These are phyloP conservation scores for Phytophthora hibernalis DNA, from an alignment of 352 stramenopile genomes.

Conservation along the genomic window DNA sequence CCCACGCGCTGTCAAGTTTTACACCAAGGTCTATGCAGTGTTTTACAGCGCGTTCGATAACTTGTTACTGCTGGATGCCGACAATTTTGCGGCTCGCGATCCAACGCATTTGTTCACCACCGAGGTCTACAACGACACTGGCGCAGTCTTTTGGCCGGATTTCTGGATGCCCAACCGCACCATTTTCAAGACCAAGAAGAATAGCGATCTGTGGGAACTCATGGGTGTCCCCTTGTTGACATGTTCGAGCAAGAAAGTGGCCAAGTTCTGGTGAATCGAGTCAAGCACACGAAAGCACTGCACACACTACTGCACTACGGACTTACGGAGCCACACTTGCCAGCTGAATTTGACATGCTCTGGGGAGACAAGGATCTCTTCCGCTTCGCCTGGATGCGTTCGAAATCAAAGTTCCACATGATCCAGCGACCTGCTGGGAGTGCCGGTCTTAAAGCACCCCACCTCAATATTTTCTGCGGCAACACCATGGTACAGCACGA, in stretches of 20 bases:
- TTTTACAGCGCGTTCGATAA: slow-evolving; percentile 81
- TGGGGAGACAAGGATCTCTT: slow-evolving; percentile 89
- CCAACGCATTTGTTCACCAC: slow-evolving; percentile 69
- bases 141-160: slow-evolving; percentile 85
- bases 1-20: slow-evolving; percentile 52
- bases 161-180: slow-evolving; percentile 74
- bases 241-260: slow-evolving; percentile 86
- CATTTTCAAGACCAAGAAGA: slow-evolving; percentile 75
- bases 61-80: slow-evolving; percentile 72
- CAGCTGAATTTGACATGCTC: slow-evolving; percentile 59
- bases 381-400: slow-evolving; percentile 79
- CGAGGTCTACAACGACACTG: slow-evolving; percentile 49
- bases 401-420: slow-evolving; percentile 75
- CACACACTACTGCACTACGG: slow-evolving; percentile 71
- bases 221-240: slow-evolving; percentile 65
- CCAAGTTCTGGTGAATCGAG: slow-evolving; percentile 72
- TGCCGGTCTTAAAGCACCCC: slow-evolving; percentile 43
- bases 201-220: slow-evolving; percentile 71
- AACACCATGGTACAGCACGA: slow-evolving; percentile 78
- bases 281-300: slow-evolving; percentile 49
- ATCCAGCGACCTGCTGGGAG: slow-evolving; percentile 57
- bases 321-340: slow-evolving; percentile 42
- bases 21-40: slow-evolving; percentile 78
- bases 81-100: slow-evolving; percentile 76
- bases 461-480: slow-evolving; percentile 70